A percentile compares a stretch with the other conserved stretches of the same genome.
Conservation (phyloP, 345 rosid genomes). For the Ceriops tagal region DNA sequence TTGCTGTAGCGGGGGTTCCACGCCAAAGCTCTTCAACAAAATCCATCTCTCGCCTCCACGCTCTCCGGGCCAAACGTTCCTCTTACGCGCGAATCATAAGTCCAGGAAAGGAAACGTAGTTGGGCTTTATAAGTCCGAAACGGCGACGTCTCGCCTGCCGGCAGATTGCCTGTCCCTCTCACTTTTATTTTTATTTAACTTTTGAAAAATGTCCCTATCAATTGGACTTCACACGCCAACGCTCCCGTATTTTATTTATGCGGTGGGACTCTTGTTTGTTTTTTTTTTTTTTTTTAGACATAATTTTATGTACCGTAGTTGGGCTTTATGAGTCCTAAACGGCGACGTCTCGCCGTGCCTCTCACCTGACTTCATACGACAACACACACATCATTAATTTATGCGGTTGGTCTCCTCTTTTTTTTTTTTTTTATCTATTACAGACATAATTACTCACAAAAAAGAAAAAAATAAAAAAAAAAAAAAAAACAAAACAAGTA, state of each 20-base stretch:
- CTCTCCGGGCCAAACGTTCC: background rate
- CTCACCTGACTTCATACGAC: background rate
- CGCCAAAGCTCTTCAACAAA: conserved; percentile 10
- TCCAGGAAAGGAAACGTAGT: background rate
- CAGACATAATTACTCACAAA: too few relatives aligned
- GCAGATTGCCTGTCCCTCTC: conserved; percentile 45
- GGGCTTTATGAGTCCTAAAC: background rate
- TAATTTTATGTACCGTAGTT: too few relatives aligned
- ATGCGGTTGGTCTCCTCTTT: background rate
- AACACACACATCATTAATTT: background rate
- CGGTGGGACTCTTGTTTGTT: background rate
- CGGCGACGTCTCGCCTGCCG: conserved; percentile 42
- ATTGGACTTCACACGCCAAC: background rate
- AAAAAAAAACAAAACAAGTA: too few relatives aligned
- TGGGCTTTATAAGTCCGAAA: background rate
- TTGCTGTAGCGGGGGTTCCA: conserved; percentile 21
- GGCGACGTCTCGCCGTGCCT: conserved; percentile 39
- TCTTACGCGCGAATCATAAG: conserved; percentile 6
- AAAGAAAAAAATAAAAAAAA: too few relatives aligned
- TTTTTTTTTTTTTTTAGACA: background rate
- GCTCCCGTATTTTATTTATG: too few relatives aligned
- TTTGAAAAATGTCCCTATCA: background rate
- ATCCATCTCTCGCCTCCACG: background rate
- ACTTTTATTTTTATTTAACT: background rate
- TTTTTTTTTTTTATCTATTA: background rate